Conservation (phyloP, 148 eudicot genomes). For the Amaranthus hypochondriacus region DNA sequence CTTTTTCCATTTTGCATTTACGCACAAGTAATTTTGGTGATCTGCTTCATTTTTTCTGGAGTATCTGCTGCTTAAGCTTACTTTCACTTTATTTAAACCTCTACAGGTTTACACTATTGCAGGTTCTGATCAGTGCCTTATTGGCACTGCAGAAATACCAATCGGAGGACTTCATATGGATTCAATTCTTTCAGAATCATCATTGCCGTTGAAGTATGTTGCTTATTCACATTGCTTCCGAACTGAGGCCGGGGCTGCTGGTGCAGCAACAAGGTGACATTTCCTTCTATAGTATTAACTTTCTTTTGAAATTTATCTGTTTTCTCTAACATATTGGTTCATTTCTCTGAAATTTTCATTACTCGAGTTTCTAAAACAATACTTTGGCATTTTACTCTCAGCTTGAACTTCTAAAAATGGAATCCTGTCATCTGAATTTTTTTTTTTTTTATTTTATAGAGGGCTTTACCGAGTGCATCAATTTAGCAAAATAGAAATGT, state of each 20-base stretch:
- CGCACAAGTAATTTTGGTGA: background rate
- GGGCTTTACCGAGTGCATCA: slow-evolving; percentile 95
- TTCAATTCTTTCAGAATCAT: slow-evolving; percentile 66
- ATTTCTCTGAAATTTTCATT: background rate
- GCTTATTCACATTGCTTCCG: slow-evolving; percentile 95
- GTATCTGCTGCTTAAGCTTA: slow-evolving; percentile 2
- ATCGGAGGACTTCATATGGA: slow-evolving; percentile 90
- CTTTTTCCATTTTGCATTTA: background rate
- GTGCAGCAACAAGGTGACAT: slow-evolving; percentile 73
- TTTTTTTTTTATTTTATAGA: slow-evolving; percentile 33
- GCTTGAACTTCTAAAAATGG: background rate
- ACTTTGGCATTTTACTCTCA: background rate
- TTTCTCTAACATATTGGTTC: background rate
- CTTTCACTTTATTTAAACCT: slow-evolving; percentile 3
- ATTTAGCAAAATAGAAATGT: slow-evolving; percentile 96
- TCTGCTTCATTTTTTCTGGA: background rate
- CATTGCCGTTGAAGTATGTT: slow-evolving; percentile 75
- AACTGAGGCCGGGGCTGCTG: slow-evolving; percentile 99
- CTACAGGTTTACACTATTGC: slow-evolving; percentile 74
- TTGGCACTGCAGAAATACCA: slow-evolving; percentile 91
- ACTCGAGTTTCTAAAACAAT: background rate
- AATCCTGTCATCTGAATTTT: slow-evolving; percentile 16
- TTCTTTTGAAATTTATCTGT: background rate
- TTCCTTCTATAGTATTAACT: background rate
- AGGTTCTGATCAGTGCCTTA: slow-evolving; percentile 84